A percentile compares a stretch with the other conserved stretches of the same genome.
Conservation (phyloP, 495 filamentous ascomycete species). For the Aspergillus coremiiformis region DNA sequence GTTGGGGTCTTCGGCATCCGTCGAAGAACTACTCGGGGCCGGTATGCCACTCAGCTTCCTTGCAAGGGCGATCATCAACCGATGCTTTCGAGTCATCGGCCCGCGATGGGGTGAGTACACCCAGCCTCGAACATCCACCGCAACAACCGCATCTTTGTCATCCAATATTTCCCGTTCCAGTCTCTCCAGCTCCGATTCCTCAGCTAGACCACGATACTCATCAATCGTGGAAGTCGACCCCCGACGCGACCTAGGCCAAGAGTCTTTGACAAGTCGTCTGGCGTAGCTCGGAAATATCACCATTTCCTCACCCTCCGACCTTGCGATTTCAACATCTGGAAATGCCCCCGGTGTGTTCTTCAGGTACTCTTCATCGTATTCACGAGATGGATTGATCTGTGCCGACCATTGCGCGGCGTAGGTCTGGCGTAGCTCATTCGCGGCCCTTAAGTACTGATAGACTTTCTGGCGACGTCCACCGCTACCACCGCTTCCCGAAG, state of each 20-base stretch:
- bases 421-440: conserved; percentile 82
- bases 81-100: conserved; percentile 81
- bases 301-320: conserved; percentile 82
- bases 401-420: conserved; percentile 55
- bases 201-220: conserved; percentile 29
- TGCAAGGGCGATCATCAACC: conserved; percentile 75
- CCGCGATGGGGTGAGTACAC: conserved; percentile 78
- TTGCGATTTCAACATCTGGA: conserved; percentile 70
- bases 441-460: conserved; percentile 77
- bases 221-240: conserved; percentile 32
- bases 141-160: conserved; percentile 74
- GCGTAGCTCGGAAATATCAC: conserved; percentile 90
- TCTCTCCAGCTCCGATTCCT: conserved; percentile 27
- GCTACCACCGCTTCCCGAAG: conserved; percentile 38
- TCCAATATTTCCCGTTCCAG: conserved; percentile 62
- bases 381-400: conserved; percentile 39
- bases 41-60: conserved; percentile 79
- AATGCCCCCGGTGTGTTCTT: conserved; percentile 67
- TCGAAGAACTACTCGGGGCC: conserved; percentile 41
- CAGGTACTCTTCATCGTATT: conserved; percentile 47
- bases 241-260: conserved; percentile 9
- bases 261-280: conserved; percentile 46
- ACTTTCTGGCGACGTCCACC: conserved; percentile 72
- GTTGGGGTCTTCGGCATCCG: conserved; percentile 20
- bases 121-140: conserved; percentile 90